Conservation (phyloP, 2,329 filamentous ascomycete genomes). For the Harringtonia lauricola region DNA sequence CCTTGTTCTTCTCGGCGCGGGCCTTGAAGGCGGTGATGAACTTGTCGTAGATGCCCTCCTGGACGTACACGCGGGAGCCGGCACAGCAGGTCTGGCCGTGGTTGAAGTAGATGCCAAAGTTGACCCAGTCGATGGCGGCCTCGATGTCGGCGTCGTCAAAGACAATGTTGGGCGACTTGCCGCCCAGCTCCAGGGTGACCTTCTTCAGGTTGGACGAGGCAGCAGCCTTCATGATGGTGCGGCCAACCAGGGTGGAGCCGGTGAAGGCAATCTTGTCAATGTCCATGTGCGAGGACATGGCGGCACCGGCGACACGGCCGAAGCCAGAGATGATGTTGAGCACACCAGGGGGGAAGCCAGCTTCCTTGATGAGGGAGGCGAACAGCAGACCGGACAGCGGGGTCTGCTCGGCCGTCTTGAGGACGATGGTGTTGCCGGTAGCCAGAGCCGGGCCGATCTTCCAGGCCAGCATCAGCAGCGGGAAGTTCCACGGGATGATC, state of each 20-base stretch:
- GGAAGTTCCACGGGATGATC: slow-evolving; percentile 87
- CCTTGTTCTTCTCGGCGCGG: slow-evolving; percentile 61
- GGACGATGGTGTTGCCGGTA: slow-evolving; percentile 59
- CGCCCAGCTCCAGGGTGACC: slow-evolving; percentile 68
- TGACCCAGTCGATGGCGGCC: slow-evolving; percentile 68
- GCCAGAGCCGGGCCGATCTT: slow-evolving; percentile 69
- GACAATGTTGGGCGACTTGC: slow-evolving; percentile 73
- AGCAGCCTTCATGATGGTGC: slow-evolving; percentile 70
- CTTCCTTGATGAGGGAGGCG: slow-evolving; percentile 57
- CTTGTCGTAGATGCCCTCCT: slow-evolving; percentile 79
- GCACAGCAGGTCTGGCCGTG: slow-evolving; percentile 61
- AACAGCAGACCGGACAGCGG: slow-evolving; percentile 59
- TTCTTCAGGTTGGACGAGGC: slow-evolving; percentile 71
- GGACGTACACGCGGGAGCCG: slow-evolving; percentile 74
- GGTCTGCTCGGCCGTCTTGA: slow-evolving; percentile 71
- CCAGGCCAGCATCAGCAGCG: slow-evolving; percentile 71
- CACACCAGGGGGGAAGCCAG: slow-evolving; percentile 68
- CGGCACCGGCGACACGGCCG: slow-evolving; percentile 68
- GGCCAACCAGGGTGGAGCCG: slow-evolving; percentile 62
- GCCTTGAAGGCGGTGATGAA: slow-evolving; percentile 73
- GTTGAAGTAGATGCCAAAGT: slow-evolving; percentile 58
- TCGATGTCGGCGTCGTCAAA: slow-evolving; percentile 71
- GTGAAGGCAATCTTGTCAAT: slow-evolving; percentile 79
- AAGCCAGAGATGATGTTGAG: slow-evolving; percentile 70
- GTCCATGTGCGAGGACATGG: slow-evolving; percentile 65